Base-by-base conservation (phyloP, 441 rosid genomes). In the Cnidoscolus chayamansa region DNA sequence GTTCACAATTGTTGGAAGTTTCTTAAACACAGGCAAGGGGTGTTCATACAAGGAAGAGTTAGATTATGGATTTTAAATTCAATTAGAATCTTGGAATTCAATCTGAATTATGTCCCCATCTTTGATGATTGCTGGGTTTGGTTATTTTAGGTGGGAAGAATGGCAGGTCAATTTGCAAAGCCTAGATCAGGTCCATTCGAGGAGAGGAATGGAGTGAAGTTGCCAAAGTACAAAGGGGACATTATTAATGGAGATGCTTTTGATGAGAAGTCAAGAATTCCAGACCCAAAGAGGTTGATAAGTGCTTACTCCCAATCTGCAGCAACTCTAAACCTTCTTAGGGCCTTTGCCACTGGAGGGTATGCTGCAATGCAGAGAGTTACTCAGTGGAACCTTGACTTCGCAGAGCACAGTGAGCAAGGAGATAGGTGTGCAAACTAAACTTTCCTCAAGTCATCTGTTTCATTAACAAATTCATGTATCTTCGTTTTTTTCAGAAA, bases 351-450 rank as follows among this genome's bases (percentile, higher is more conserved):
- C 37, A 88, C 93, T 0, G 97, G 93, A 77, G 96, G 97, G 0
- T 92, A 92, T 15, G 97, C 97, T 25, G 95, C 93, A 15, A 91
- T 91, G 84, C 97, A 91, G 72, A 83, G 95, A 74, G 95, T 90
- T 73, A 83, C 95, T 0, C 90, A 92, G 40, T 91, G 97, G 97
- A 92, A 92, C 71, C 97, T 92, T 67, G 97, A 92, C 70, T 92
- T 92, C 12, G 92, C 83, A 7, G 86, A 84, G 79, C 79, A 83
- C 67, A 90, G 96, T 51, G 95, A 90, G 79, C 97, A 90, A 79
- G 90, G 93, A 71, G 95, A 91, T 50, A 86, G 96, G 94, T 91
- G 76, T 58, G 63, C 57, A 17, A 10, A 12, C 53, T 62, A n/a
- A 57, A 61, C 50, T 70, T 70, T 54, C 45, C 31, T 64, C 12